A percentile compares a stretch with the other conserved stretches of the same genome.
Conservation (phyloP, 345 rosid genomes). For the Eucalyptus curtisii region DNA sequence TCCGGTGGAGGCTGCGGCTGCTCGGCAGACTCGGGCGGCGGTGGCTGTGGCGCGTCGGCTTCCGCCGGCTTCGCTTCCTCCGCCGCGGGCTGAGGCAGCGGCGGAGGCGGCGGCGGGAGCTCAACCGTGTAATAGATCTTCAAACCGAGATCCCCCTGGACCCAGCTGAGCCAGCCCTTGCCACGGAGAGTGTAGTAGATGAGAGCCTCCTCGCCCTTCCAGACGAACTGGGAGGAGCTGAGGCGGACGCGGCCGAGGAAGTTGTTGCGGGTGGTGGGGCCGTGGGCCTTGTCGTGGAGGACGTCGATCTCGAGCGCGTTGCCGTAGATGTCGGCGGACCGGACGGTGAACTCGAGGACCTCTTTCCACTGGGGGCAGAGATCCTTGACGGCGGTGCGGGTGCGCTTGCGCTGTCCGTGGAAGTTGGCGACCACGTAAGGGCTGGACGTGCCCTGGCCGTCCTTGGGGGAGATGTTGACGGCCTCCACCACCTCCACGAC, state of each 20-base stretch:
- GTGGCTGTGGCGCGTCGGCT: not conserved
- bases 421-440: constrained; percentile 74
- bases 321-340: constrained; percentile 41
- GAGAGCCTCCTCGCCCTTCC: constrained; percentile 74
- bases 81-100: not conserved
- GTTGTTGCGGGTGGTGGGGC: constrained; percentile 55
- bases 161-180: constrained; percentile 44
- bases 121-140: constrained; percentile 53
- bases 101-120: constrained; percentile 10
- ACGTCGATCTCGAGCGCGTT: constrained; percentile 68
- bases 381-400: constrained; percentile 44
- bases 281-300: constrained; percentile 58
- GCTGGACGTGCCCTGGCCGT: constrained; percentile 85
- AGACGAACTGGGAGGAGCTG: constrained; percentile 62
- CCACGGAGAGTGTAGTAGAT: constrained; percentile 60
- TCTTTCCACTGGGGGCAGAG: constrained; percentile 76
- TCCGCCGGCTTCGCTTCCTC: constrained; percentile 7
- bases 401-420: constrained; percentile 64
- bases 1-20: not conserved
- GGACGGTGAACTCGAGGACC: constrained; percentile 51
- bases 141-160: constrained; percentile 73
- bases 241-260: constrained; percentile 60
- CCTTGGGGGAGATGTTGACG: constrained; percentile 48
- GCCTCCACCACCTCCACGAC: constrained; percentile 86
- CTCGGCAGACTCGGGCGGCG: not conserved